Conservation (phyloP, 1,284 basidiomycete species). For the Tranzscheliella williamsii region DNA sequence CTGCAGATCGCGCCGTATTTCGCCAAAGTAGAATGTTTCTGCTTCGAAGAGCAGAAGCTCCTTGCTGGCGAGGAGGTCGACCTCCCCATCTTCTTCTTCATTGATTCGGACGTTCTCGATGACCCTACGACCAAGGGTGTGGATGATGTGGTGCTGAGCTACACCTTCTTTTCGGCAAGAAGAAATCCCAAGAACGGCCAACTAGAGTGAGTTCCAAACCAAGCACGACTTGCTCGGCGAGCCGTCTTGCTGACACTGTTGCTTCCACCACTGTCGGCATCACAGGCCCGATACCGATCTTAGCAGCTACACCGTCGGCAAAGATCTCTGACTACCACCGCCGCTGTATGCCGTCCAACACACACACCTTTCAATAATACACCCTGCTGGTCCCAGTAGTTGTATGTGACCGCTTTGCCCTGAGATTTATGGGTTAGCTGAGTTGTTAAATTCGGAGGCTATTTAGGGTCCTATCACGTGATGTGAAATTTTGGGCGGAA, state of each 20-base stretch:
- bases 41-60: constrained; percentile 97
- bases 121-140: constrained; percentile 84
- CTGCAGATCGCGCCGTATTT: constrained; percentile 95
- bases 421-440: too few relatives aligned
- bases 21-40: constrained; percentile 99
- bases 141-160: constrained; percentile 88
- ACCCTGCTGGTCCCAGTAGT: too few relatives aligned
- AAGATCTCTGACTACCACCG: constrained; percentile 14
- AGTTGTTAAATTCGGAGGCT: too few relatives aligned
- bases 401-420: too few relatives aligned
- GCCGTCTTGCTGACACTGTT: neutral
- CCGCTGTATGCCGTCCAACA: too few relatives aligned
- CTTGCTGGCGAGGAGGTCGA: constrained; percentile 96
- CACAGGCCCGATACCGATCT: constrained; percentile 55
- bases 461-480: too few relatives aligned
- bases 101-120: constrained; percentile 92
- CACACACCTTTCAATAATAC: neutral
- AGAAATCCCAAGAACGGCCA: constrained; percentile 57
- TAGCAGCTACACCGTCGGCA: constrained; percentile 43
- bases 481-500: too few relatives aligned
- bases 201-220: constrained; percentile 41
- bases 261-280: neutral
- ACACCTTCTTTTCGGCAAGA: constrained; percentile 87
- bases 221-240: too few relatives aligned
- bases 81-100: constrained; percentile 97